phyloP scores from a whole-genome alignment of 805 yeast genomes.

The Yarrowia osloensis region DNA sequence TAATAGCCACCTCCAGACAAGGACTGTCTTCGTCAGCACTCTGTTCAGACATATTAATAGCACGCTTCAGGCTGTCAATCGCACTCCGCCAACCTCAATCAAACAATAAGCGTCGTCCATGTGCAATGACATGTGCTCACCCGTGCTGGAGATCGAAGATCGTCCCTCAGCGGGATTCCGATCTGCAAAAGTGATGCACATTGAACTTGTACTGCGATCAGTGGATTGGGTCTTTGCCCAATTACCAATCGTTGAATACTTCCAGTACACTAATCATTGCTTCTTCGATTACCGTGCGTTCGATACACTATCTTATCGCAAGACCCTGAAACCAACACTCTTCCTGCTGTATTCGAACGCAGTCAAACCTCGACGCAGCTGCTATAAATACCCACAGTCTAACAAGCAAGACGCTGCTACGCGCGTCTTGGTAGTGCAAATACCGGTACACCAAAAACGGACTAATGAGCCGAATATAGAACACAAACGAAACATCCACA shows the following conservation, averaged over 20 bases:
- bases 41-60: neutral
- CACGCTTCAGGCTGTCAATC: neutral
- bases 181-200: too few relatives aligned
- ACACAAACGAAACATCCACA: neutral
- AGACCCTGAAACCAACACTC: neutral
- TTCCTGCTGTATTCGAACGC: too few relatives aligned
- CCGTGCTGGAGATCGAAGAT: neutral
- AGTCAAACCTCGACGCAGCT: too few relatives aligned
- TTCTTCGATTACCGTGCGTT: too few relatives aligned
- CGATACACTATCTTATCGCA: neutral
- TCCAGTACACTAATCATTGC: too few relatives aligned
- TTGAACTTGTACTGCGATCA: too few relatives aligned
- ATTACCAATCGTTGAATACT: too few relatives aligned
- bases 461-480: neutral
- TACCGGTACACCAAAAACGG: neutral
- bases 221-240: too few relatives aligned
- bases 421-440: too few relatives aligned
- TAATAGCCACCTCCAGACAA: too few relatives aligned
- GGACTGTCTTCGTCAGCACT: too few relatives aligned
- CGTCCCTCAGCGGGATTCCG: neutral
- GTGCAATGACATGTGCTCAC: constrained; percentile 17
- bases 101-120: neutral
- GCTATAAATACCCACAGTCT: neutral
- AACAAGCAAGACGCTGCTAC: too few relatives aligned
- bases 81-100: neutral